A percentile compares a stretch with the other conserved stretches of the same genome.
These are phyloP conservation scores for Orobanche coerulescens DNA, from an alignment of 257 asterid genomes.

Conservation along the genomic window DNA sequence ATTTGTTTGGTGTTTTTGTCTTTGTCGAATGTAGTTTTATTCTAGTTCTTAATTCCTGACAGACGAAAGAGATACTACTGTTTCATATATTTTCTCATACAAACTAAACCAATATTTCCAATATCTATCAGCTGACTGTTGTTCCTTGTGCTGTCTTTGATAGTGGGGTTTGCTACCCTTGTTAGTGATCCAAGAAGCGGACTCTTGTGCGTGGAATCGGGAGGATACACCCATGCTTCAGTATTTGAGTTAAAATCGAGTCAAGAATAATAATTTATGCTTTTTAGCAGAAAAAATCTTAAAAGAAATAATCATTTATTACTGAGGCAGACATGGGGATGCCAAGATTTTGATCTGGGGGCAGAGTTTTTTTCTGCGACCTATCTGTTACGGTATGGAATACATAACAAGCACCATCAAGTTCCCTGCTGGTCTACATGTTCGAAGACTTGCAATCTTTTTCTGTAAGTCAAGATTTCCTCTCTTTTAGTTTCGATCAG, in stretches of 20 bases:
- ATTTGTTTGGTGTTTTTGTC: not conserved
- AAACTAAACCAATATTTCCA: not conserved
- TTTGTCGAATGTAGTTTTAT: not conserved
- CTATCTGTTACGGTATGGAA: not conserved
- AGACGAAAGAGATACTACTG: not conserved
- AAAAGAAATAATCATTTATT: not conserved
- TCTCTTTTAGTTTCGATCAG: not conserved
- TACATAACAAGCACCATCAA: not conserved
- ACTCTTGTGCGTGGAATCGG: conserved; percentile 4
- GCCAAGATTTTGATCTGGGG: not conserved
- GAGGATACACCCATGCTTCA: not conserved
- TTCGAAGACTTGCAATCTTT: conserved; percentile 5
- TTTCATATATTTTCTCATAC: not conserved
- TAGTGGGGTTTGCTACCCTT: conserved; percentile 13
- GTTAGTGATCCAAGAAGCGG: conserved; percentile 15
- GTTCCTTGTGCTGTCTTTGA: conserved; percentile 10
- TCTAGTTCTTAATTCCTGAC: not conserved
- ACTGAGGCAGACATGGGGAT: conserved; percentile 2
- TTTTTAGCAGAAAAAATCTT: not conserved
- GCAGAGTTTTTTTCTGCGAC: not conserved
- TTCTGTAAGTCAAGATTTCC: not conserved
- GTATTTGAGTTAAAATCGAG: not conserved
- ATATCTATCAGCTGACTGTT: not conserved
- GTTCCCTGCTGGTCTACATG: not conserved
- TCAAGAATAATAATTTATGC: not conserved